Percentiles rank a stretch among this genome's conserved stretches.
Conservation (phyloP, 1,139 yeast species). For the Scheffersomyces stambukii region DNA sequence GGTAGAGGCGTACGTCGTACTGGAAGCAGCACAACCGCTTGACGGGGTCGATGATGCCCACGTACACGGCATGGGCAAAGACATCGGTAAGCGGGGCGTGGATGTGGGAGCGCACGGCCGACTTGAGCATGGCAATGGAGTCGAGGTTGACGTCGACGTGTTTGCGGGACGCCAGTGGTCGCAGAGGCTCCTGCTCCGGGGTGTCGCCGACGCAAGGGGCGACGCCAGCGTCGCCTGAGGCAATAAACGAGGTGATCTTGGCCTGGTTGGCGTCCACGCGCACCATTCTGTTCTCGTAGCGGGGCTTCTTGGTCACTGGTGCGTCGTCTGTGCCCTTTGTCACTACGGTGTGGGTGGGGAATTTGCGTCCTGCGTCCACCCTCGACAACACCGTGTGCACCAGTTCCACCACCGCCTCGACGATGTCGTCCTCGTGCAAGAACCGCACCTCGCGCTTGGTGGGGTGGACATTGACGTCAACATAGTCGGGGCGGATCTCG, state of each 20-base stretch:
- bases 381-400: slow-evolving; percentile 50
- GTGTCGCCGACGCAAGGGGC: not conserved
- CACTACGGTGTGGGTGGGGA: slow-evolving; percentile 58
- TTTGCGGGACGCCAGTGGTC: slow-evolving; percentile 4
- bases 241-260: slow-evolving; percentile 15
- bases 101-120: slow-evolving; percentile 42
- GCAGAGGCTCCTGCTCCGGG: not conserved
- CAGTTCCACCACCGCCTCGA: slow-evolving; percentile 50
- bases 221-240: not conserved
- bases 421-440: slow-evolving; percentile 79
- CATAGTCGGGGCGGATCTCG: slow-evolving; percentile 57
- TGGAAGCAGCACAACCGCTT: slow-evolving; percentile 79
- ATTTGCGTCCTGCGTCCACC: slow-evolving; percentile 69
- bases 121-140: slow-evolving; percentile 54
- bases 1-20: slow-evolving; percentile 67
- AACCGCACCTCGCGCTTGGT: slow-evolving; percentile 91
- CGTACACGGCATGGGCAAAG: slow-evolving; percentile 66
- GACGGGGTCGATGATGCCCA: slow-evolving; percentile 76
- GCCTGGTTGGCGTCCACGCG: slow-evolving; percentile 60
- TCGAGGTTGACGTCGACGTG: slow-evolving; percentile 44
- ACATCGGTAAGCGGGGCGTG: slow-evolving; percentile 60
- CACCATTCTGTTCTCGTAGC: slow-evolving; percentile 64
- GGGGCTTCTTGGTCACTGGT: slow-evolving; percentile 21
- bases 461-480: slow-evolving; percentile 95
- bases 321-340: slow-evolving; percentile 14